Evolutionary conservation across 23 red algal species (phyloP), one percentile per base, ranked within the genome.

Genomic region (Agarophyton chilense): DNA sequence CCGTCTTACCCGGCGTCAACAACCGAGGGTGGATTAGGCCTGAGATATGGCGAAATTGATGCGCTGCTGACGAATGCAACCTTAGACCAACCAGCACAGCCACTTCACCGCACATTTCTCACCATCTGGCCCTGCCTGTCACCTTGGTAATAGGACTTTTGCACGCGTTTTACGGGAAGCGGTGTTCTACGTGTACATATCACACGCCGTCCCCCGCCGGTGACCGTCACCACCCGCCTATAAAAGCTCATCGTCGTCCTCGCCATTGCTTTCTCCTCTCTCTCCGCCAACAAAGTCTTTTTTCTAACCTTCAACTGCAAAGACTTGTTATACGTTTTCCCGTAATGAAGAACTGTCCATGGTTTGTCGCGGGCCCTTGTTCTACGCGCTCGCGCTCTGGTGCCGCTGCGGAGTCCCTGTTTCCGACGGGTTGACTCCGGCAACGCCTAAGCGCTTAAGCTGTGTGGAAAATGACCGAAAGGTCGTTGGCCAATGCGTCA

Each of bases 281-380:
- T 86, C 44, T 51, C 41, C 17, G 64, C 38, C 58, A 80, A 65
- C 60, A 44, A 89, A 89, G 85, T 89, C 85, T 89, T 89, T 89
- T 89, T 89, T 89, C 85, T 89, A 89, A 89, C 85, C 85, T 89
- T 89, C 33, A 79, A 89, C 67, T 89, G 85, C 71, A 89, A 89
- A 77, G 85, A 89, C 85, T 89, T 77, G 68, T 77, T 52, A 78
- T 78, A 77, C 51, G 38, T 77, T 89, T 78, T 67, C 85, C 73
- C 67, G 85, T 89, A 52, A 74, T 89, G 85, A 87, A 24, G 85
- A 89, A 24, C 50, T 10, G 73, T 78, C 85, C 85, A 89, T 54
- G 34, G 44, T 62, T 39, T 46, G 67, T 38, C 71, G 67, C 85
- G 54, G 73, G 85, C 58, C 85, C 71, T 66, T 62, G 85, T 89